A percentile compares a stretch with the other conserved stretches of the same genome.
These are phyloP conservation scores for Poa annua DNA, from an alignment of 176 grass and related monocot species.

Conservation along the genomic window DNA sequence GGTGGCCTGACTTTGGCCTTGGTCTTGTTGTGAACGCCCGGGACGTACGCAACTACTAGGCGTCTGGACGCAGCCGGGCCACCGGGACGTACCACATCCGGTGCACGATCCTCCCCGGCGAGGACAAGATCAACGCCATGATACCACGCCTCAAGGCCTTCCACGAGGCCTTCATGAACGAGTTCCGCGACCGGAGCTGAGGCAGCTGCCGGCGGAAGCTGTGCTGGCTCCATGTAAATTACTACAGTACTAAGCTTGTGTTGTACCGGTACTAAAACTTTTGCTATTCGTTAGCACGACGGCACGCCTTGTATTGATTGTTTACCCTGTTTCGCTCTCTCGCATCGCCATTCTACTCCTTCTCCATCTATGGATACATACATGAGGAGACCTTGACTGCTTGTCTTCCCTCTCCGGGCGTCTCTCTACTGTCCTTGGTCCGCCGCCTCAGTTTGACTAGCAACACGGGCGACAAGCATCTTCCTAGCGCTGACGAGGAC, in stretches of 20 bases:
- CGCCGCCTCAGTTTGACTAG: neutral
- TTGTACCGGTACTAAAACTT: neutral
- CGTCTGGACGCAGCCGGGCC: neutral
- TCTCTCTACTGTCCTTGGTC: no score
- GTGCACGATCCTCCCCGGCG: constrained; percentile 55
- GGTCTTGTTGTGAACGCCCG: neutral
- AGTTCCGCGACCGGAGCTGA: constrained; percentile 44
- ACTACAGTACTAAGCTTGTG: neutral
- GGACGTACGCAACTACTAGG: neutral
- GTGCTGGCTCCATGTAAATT: neutral
- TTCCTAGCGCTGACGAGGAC: neutral
- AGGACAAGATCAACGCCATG: constrained; percentile 56
- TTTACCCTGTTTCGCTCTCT: neutral
- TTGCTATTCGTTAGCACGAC: neutral
- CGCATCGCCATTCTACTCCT: neutral
- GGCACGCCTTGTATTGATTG: neutral
- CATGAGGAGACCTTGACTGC: neutral
- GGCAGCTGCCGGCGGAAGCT: neutral
- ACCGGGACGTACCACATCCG: constrained; percentile 60
- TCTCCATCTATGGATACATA: neutral
- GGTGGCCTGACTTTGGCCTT: neutral
- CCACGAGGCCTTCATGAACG: constrained; percentile 76
- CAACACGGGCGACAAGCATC: neutral
- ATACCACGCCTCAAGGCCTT: constrained; percentile 54
- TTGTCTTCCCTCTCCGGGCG: neutral